Conservation (phyloP, 192 early-diverging fungal species). For the Coemansia aciculifera region DNA sequence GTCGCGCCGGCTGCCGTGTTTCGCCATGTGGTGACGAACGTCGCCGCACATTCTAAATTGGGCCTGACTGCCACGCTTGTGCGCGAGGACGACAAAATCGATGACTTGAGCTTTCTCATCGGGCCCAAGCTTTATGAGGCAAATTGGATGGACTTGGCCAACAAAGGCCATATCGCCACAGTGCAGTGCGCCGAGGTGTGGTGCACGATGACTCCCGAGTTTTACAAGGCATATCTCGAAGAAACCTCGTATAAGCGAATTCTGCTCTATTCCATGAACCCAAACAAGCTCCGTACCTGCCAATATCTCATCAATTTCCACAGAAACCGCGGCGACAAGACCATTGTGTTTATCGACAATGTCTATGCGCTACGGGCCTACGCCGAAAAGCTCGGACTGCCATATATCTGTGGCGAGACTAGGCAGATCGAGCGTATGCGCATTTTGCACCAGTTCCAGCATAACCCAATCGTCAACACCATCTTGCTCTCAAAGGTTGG, state of each 20-base stretch:
- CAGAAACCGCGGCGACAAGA: conserved; percentile 92
- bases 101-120: conserved; percentile 95
- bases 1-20: conserved; percentile 98
- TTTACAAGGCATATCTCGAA: conserved; percentile 89
- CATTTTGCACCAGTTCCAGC: conserved; percentile 91
- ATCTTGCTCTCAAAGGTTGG: conserved; percentile 91
- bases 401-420: conserved; percentile 90
- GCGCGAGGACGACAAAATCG: conserved; percentile 97
- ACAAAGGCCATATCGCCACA: conserved; percentile 94
- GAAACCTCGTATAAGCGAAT: conserved; percentile 79
- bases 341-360: conserved; percentile 98
- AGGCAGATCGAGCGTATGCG: conserved; percentile 86
- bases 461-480: conserved; percentile 88
- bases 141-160: conserved; percentile 99
- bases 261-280: conserved; percentile 93
- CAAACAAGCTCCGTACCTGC: conserved; percentile 95
- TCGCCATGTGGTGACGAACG: conserved; percentile 85
- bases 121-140: conserved; percentile 99
- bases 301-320: conserved; percentile 97
- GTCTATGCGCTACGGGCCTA: conserved; percentile 94
- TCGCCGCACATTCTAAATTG: conserved; percentile 91
- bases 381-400: conserved; percentile 74
- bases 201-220: conserved; percentile 97
- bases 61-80: conserved; percentile 97
- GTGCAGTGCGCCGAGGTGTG: conserved; percentile 99